A percentile compares a stretch with the other conserved stretches of the same genome.
phyloP scores from a whole-genome alignment of 1,284 basidiomycete species.

The Puccinia novopanici region DNA sequence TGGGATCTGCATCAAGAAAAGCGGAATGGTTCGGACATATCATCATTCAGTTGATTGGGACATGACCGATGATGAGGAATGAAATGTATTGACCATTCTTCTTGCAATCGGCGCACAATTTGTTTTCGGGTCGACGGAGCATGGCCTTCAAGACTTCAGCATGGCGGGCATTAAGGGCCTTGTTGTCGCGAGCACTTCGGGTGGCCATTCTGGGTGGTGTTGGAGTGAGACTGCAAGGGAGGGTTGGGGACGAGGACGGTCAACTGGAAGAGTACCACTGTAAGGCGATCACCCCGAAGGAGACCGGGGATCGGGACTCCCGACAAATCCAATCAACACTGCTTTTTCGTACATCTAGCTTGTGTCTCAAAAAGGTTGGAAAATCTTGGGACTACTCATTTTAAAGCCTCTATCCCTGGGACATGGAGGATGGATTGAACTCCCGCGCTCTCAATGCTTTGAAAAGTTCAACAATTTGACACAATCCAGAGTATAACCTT shows the following conservation, averaged over 20 bases:
- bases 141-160: slow-evolving; percentile 77
- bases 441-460: no score
- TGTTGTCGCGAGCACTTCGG: slow-evolving; percentile 49
- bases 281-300: no score
- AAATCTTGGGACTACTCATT: no score
- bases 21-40: not conserved
- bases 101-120: slow-evolving; percentile 67
- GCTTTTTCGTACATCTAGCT: no score
- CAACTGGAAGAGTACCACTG: not conserved
- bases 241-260: not conserved
- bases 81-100: slow-evolving; percentile 39
- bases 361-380: no score
- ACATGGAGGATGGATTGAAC: no score
- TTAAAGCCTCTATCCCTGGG: no score
- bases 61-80: slow-evolving; percentile 1
- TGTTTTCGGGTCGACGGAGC: slow-evolving; percentile 86
- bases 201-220: slow-evolving; percentile 37
- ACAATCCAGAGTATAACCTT: no score
- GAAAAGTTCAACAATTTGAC: no score
- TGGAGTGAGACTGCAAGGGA: not conserved
- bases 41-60: not conserved
- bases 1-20: slow-evolving; percentile 69
- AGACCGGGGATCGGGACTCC: no score
- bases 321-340: no score
- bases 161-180: slow-evolving; percentile 49